phyloP scores from a whole-genome alignment of 2,329 filamentous ascomycete genomes.

The Fusarium graminum region DNA sequence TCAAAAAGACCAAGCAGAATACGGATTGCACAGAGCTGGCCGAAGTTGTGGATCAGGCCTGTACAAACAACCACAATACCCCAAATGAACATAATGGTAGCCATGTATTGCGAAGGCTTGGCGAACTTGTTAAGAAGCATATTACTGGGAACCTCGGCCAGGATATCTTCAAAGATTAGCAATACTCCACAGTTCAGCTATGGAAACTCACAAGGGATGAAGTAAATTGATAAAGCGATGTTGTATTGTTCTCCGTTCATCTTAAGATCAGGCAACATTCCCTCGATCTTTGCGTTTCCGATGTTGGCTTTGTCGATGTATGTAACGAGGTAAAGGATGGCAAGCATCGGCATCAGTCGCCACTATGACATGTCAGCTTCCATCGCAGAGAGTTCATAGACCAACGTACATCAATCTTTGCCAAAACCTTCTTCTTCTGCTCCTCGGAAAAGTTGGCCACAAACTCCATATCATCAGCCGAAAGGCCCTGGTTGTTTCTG shows the following conservation, averaged over 20 bases:
- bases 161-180: slow-evolving; percentile 15
- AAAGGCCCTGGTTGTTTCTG: slow-evolving; percentile 14
- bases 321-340: slow-evolving; percentile 31
- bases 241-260: slow-evolving; percentile 39
- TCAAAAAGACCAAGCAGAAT: slow-evolving; percentile 34
- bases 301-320: slow-evolving; percentile 41
- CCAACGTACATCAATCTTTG: slow-evolving; percentile 36
- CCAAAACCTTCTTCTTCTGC: slow-evolving; percentile 40
- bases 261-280: slow-evolving; percentile 25
- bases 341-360: slow-evolving; percentile 37
- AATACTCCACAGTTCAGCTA: accelerated
- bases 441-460: slow-evolving; percentile 39
- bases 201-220: slow-evolving; percentile 22
- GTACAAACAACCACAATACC: slow-evolving; percentile 32
- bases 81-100: slow-evolving; percentile 35
- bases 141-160: slow-evolving; percentile 36
- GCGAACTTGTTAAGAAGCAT: slow-evolving; percentile 39
- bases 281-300: slow-evolving; percentile 38
- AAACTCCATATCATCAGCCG: slow-evolving; percentile 38
- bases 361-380: slow-evolving; percentile 3
- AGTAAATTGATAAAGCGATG: slow-evolving; percentile 36
- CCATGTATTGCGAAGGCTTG: slow-evolving; percentile 37
- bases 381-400: accelerated
- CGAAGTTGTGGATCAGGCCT: slow-evolving; percentile 31
- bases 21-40: slow-evolving; percentile 24